These are phyloP conservation scores for Poronia punctata DNA, from an alignment of 495 filamentous ascomycete species.

Conservation along the genomic window DNA sequence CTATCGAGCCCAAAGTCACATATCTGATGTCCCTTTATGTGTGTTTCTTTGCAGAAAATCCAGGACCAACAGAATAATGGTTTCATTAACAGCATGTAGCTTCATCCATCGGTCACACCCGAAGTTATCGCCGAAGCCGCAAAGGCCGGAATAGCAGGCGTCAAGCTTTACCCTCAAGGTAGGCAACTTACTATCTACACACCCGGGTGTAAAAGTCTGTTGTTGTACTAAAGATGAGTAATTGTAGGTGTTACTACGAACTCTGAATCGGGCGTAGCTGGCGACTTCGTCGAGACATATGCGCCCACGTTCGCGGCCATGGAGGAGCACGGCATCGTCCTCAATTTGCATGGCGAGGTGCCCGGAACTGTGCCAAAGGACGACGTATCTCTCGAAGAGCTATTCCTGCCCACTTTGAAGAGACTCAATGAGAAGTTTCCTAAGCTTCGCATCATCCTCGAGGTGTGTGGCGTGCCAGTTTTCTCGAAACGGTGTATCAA, in stretches of 20 bases:
- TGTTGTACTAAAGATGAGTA: not conserved
- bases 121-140: slow-evolving; percentile 70
- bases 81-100: slow-evolving; percentile 12
- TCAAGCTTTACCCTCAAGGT: slow-evolving; percentile 64
- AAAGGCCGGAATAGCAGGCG: slow-evolving; percentile 53
- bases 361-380: slow-evolving; percentile 42
- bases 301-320: slow-evolving; percentile 79
- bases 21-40: slow-evolving; percentile 87
- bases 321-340: slow-evolving; percentile 45
- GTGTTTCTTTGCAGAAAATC: not conserved
- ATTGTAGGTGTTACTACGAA: slow-evolving; percentile 76
- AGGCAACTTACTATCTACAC: slow-evolving; percentile 11
- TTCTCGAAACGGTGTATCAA: too few relatives aligned
- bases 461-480: too few relatives aligned
- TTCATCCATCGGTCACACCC: slow-evolving; percentile 66
- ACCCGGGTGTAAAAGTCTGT: not conserved
- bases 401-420: slow-evolving; percentile 69
- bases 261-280: slow-evolving; percentile 69
- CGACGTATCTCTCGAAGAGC: slow-evolving; percentile 70
- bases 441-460: slow-evolving; percentile 62
- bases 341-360: slow-evolving; percentile 57
- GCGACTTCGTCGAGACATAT: slow-evolving; percentile 44
- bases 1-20: slow-evolving; percentile 63
- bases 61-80: not conserved
- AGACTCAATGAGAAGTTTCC: slow-evolving; percentile 71